Base-by-base conservation (phyloP, 352 stramenopile genomes). In the Poterioochromonas sp. region DNA sequence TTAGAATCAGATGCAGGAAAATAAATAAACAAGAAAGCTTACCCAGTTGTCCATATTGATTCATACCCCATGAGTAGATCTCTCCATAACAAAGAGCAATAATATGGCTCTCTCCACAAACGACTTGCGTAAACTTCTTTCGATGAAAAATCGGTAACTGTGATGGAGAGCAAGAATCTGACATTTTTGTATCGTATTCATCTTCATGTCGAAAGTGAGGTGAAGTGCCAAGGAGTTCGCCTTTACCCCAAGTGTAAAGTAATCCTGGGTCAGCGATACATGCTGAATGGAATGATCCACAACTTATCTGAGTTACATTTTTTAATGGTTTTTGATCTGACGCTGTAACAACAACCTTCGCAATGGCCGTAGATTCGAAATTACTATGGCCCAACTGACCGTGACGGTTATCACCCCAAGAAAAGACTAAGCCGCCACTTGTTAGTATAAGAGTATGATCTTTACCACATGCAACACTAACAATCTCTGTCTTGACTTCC, bases 301-400 rank as follows among this genome's bases (percentile, higher is more conserved):
- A 74, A 40, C 20, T 34, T 18, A 74, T 54, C 1, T n/a, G 1
- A n/a, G 0, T 32, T 1, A 74, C 65, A 54, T 74, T 51, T 37
- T 54, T 29, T n/a, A 71, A 12, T 29, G 15, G 15, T 29, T 47
- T n/a, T 26, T 58, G 47, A 41, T 43, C 34, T 2, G 8, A 29
- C 1, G 65, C 8, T 26, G 18, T 26, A n/a, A 15, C 1, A 5
- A 74, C 65, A 35, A 74, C 0, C 5, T n/a, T 3, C 15, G 65
- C 34, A 12, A 54, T 35, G 2, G 65, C 5, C 8, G 8, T 34
- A 1, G n/a, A 32, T n/a, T 74, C 41, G 40, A 51, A 74, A 39
- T 74, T 35, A 39, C 65, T 74, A 54, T 74, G 65, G 1, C 65
- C 65, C 22, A 74, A 54, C 40, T 74, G 65, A 2, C 65, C 65